Conservation (phyloP, 768 basidiomycete genomes). For the Neoboletus brunneissimus region DNA sequence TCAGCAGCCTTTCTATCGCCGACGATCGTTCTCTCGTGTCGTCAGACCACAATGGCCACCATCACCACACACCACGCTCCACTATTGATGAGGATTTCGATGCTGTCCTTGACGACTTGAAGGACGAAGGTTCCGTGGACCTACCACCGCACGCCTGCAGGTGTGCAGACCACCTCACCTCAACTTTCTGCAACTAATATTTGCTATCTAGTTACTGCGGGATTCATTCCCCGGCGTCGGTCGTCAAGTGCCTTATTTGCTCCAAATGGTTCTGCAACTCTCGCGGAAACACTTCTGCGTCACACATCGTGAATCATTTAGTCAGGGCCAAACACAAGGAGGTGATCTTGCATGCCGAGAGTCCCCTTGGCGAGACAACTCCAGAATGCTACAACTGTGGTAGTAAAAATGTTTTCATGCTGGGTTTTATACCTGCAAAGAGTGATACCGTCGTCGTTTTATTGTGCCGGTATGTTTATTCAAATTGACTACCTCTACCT, state of each 20-base stretch:
- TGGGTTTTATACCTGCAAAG: conserved; percentile 99
- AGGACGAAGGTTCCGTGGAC: conserved; percentile 75
- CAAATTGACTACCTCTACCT: background rate
- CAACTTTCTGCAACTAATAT: conserved; percentile 7
- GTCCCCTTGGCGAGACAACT: conserved; percentile 93
- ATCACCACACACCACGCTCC: conserved; percentile 33
- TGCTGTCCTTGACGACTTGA: conserved; percentile 83
- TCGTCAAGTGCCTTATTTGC: conserved; percentile 92
- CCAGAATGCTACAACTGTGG: conserved; percentile 99
- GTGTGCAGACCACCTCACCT: conserved; percentile 41
- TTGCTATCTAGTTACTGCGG: conserved; percentile 79
- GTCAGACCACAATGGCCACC: conserved; percentile 39
- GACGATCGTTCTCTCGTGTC: conserved; percentile 53
- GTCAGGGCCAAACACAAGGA: conserved; percentile 99
- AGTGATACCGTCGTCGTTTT: conserved; percentile 98
- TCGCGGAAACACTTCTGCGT: conserved; percentile 94
- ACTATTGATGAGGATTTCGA: conserved; percentile 83
- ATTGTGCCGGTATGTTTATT: conserved; percentile 74
- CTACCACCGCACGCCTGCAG: conserved; percentile 94
- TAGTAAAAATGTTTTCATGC: conserved; percentile 98
- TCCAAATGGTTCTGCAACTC: conserved; percentile 99
- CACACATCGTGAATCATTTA: conserved; percentile 98
- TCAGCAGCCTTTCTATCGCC: conserved; percentile 64
- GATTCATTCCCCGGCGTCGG: conserved; percentile 94
- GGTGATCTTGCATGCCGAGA: conserved; percentile 93